Evolutionary conservation across 352 stramenopile genomes (phyloP), one percentile per base, ranked within the genome.

Genomic region (Phytophthora idaei): DNA sequence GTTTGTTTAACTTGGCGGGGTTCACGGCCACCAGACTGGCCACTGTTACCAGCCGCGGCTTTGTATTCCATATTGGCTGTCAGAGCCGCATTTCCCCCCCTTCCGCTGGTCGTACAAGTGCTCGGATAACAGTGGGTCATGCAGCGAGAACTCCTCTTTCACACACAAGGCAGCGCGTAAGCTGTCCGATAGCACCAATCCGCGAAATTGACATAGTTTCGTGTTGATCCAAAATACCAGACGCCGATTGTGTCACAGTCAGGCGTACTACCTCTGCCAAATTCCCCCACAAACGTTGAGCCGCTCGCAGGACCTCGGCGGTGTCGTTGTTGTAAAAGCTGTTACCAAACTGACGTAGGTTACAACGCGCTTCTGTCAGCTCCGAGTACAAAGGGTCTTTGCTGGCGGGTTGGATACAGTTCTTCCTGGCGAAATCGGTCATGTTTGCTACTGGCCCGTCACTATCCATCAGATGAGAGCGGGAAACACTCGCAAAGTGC

Each of bases 371-470:
- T 2, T 50, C 50, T 0, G 32, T 5, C 1, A 67, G n/a, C 8
- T 15, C 49, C 2, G 48, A 25, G 12, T 55, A 56, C 1, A 25
- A 29, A 12, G 6, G 11, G 29, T 2, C 17, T 21, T 21, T 21
- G 17, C 17, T 21, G 17, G 17, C 17, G 17, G 50, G 17, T n/a
- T 25, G 39, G 0, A 60, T 8, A 9, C 12, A 4, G 7, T 59
- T 67, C n/a, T 60, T 56, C 25, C 25, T 29, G 3, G 59, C 60
- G 21, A 67, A 67, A 46, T 67, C 50, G 3, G 39, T 60, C 59
- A 67, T 67, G 14, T 67, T 67, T 0, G 44, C 48, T 0, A 14
- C 10, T 8, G 39, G 1, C 5, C 1, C 25, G 1, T 25, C 2
- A 7, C 3, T 27, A 15, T 49, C 32, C 4, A 56, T 12, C 4